These are phyloP conservation scores for apple (Malus domestica) DNA, from an alignment of 306 rosid genomes.

Conservation along the genomic window ASM211411v1 NC_041799.1:26884501-26885000, in stretches of 20 bases:
- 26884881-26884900: neutral
- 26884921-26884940: neutral
- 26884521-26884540: conserved; percentile 97
- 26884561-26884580: conserved; percentile 17
- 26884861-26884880: neutral
- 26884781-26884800: neutral
- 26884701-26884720: neutral
- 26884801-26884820: neutral
- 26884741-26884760: neutral
- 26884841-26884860: neutral
- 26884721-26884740: neutral
- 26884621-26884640: neutral
- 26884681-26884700: neutral
- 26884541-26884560: conserved; percentile 55
- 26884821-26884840: neutral
- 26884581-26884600: neutral
- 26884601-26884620: neutral
- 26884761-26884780: neutral
- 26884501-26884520: conserved; percentile 85
- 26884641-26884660: neutral
- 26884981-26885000: neutral
- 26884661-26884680: neutral
- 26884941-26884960: neutral
- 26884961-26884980: neutral
- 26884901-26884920: neutral